Evolutionary conservation across 192 early-diverging fungal species (phyloP).

Genomic region (Coemansia sp.): DNA sequence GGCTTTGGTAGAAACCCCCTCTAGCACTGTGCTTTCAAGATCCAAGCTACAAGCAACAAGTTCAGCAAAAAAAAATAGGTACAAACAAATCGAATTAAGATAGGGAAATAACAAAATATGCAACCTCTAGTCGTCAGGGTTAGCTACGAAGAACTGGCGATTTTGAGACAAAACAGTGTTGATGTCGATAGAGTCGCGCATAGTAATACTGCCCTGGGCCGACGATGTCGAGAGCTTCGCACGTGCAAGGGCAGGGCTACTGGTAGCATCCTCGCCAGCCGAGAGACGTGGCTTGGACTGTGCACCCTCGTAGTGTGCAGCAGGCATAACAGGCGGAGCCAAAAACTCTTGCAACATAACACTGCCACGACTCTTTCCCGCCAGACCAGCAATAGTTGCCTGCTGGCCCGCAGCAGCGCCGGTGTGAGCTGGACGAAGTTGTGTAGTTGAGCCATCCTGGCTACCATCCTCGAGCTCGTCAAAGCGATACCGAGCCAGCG

Average conservation of each 20-base stretch:
- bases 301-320: slow-evolving; percentile 2
- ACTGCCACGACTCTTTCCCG: not conserved
- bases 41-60: not conserved
- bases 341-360: not conserved
- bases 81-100: not conserved
- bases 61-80: not conserved
- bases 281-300: not conserved
- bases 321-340: slow-evolving; percentile 20
- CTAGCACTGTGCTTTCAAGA: not conserved
- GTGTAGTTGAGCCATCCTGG: not conserved
- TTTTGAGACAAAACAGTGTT: slow-evolving; percentile 31
- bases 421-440: not conserved
- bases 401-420: not conserved
- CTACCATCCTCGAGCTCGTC: slow-evolving; percentile 35
- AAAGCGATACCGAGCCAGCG: slow-evolving; percentile 40
- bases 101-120: not conserved
- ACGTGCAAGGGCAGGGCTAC: not conserved
- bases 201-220: not conserved
- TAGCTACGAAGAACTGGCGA: slow-evolving; percentile 36
- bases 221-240: slow-evolving; percentile 4
- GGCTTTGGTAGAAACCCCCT: too few species aligned
- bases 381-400: slow-evolving; percentile 9
- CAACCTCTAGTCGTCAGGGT: slow-evolving; percentile 35
- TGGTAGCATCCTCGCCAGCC: not conserved
- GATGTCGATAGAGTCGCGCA: slow-evolving; percentile 46